Evolutionary conservation across 2,329 filamentous ascomycete genomes (phyloP).

Genomic region (Arthroderma uncinatum): DNA sequence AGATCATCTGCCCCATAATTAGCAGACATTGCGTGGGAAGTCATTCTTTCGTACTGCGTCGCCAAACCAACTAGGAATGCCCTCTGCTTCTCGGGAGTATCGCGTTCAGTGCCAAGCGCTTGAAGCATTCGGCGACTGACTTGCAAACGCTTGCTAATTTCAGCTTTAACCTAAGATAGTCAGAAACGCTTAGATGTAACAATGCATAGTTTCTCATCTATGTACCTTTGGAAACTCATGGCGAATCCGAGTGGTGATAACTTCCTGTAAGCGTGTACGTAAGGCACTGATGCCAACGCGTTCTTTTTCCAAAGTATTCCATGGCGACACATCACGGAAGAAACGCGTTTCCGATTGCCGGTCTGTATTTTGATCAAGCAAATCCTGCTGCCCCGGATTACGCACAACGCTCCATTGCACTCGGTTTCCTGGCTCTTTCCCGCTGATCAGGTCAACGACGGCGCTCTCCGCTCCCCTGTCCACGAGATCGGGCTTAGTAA

Average conservation of each 20-base stretch:
- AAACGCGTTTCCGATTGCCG: constrained; percentile 27
- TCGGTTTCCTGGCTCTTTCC: constrained; percentile 16
- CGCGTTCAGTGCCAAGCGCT: constrained; percentile 26
- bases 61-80: constrained; percentile 29
- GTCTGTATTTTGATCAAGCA: constrained; percentile 16
- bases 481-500: constrained; percentile 52
- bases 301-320: constrained; percentile 29
- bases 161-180: constrained; percentile 22
- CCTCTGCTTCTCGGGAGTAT: constrained; percentile 26
- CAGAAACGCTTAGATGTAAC: neutral
- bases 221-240: constrained; percentile 31
- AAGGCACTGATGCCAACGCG: constrained; percentile 33
- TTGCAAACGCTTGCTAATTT: constrained; percentile 27
- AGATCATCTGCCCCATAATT: constrained; percentile 27
- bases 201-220: neutral
- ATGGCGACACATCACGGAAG: constrained; percentile 24
- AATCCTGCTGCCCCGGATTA: constrained; percentile 24
- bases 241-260: constrained; percentile 34
- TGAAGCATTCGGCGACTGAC: constrained; percentile 21
- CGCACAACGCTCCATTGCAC: constrained; percentile 26
- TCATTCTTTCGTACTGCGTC: neutral
- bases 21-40: constrained; percentile 8
- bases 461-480: constrained; percentile 10
- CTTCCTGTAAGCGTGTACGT: constrained; percentile 30
- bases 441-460: constrained; percentile 23